Evolutionary conservation across 352 stramenopile genomes (phyloP).

Genomic region (Phytophthora ramorum): DNA sequence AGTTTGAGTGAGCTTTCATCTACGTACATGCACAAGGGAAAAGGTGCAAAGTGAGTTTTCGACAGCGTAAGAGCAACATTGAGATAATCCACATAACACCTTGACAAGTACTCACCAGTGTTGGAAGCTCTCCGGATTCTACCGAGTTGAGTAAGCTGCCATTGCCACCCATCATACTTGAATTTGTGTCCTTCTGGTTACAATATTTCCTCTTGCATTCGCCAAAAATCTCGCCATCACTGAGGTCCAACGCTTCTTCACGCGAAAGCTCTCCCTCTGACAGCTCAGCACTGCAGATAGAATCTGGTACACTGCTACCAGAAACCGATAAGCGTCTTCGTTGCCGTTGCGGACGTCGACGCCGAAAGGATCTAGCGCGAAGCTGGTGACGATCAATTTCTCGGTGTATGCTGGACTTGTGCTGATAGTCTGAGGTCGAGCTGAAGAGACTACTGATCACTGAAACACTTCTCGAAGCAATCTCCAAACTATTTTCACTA

Average conservation of each 20-base stretch:
- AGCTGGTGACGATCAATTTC: conserved; percentile 28
- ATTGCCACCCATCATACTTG: conserved; percentile 6
- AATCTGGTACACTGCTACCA: conserved; percentile 37
- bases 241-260: conserved; percentile 43
- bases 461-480: conserved; percentile 13
- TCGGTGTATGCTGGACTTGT: conserved; percentile 6
- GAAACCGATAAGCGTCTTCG: conserved; percentile 13
- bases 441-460: conserved; percentile 21
- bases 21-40: conserved; percentile 10
- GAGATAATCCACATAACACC: conserved; percentile 1
- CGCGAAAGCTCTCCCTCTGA: conserved; percentile 51
- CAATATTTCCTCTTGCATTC: conserved; percentile 31
- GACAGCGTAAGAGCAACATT: not conserved
- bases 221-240: conserved; percentile 73
- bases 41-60: conserved; percentile 7
- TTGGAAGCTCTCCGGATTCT: conserved; percentile 62
- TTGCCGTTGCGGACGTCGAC: conserved; percentile 4
- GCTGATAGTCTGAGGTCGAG: conserved; percentile 6
- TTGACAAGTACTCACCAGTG: conserved; percentile 25
- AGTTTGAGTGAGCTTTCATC: conserved; percentile 30
- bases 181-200: conserved; percentile 33
- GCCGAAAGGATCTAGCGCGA: conserved; percentile 3
- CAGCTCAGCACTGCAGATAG: conserved; percentile 43
- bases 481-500: conserved; percentile 13
- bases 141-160: conserved; percentile 38